Base-by-base conservation (phyloP, 2,329 filamentous ascomycete genomes). In the Aspergillus sp. region DNA sequence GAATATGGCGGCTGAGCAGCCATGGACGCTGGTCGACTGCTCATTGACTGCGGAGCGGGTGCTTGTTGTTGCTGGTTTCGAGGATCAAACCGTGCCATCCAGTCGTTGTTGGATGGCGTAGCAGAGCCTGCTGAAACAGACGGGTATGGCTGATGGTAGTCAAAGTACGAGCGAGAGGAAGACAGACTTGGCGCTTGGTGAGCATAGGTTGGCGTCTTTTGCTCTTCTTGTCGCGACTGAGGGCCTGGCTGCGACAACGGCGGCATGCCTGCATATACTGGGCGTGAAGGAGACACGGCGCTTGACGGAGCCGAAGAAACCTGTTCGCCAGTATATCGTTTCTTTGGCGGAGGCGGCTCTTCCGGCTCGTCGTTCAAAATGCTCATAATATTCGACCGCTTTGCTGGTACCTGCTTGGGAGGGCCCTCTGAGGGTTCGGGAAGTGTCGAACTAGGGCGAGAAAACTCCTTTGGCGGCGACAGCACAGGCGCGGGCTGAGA, bases 301-400 rank as follows among this genome's bases (percentile, higher is more conserved):
- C 46, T 49, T 15, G 48, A 49, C 13, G 47, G 49, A 2, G 49
- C 44, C 15, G 57, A 51, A 1, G 49, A 55, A 19, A 51, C 53
- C 49, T 60, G 59, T 17, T 74, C 72, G 49, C 66, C 63, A n/a
- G 70, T 69, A 45, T 72, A 68, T 7, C 70, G 64, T 51, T 75
- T 75, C 30, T 67, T 64, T 27, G 69, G 73, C 48, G 68, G 69
- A 30, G 71, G 73, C 43, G 71, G 73, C 43, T 75, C 73, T 35
- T 72, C 68, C 0, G 72, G 67, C 48, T 75, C 73, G 44, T 74
- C 71, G 50, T 76, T 76, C 30, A 76, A 58, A 37, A 76, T 69
- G 49, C 63, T 72, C 64, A 74, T 72, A 41, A 76, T 74, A 53
- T 75, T 76, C 2, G 72, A 76, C 35, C 72, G 68, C 54, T 76